Evolutionary conservation across 2,329 filamentous ascomycete genomes (phyloP).

Genomic region (Colletotrichum sp.): DNA sequence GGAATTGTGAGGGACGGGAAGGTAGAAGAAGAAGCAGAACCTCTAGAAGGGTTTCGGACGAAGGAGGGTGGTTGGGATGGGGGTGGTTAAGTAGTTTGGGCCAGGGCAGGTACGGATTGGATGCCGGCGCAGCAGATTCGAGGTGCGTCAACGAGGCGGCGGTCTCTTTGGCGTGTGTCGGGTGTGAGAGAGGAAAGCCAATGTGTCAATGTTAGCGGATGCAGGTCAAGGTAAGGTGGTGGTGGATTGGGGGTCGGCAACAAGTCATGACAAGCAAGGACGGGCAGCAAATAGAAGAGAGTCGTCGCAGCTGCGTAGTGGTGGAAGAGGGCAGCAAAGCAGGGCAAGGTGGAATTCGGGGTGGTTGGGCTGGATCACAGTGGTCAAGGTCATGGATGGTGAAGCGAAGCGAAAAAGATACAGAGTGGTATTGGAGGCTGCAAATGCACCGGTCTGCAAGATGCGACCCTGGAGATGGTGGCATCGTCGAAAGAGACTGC

Average conservation of each 20-base stretch:
- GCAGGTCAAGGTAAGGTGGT: not conserved
- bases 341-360: not conserved
- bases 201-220: not conserved
- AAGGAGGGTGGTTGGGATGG: constrained; percentile 12
- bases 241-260: not conserved
- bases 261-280: not conserved
- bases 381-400: constrained; percentile 6
- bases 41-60: not conserved
- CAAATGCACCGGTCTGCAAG: not conserved
- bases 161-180: not conserved
- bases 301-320: not conserved
- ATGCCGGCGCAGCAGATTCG: not conserved
- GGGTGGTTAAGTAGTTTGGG: constrained; percentile 8
- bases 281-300: not conserved
- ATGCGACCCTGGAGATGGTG: constrained; percentile 7
- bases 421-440: not conserved
- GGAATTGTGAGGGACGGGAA: not conserved
- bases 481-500: not conserved
- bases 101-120: not conserved
- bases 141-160: not conserved
- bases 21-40: not conserved
- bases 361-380: constrained; percentile 14
- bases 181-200: not conserved
- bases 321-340: not conserved
- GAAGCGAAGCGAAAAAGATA: not conserved